Base-by-base conservation (phyloP, 371 early-diverging fungal species). In the Mortierella sp. region DNA sequence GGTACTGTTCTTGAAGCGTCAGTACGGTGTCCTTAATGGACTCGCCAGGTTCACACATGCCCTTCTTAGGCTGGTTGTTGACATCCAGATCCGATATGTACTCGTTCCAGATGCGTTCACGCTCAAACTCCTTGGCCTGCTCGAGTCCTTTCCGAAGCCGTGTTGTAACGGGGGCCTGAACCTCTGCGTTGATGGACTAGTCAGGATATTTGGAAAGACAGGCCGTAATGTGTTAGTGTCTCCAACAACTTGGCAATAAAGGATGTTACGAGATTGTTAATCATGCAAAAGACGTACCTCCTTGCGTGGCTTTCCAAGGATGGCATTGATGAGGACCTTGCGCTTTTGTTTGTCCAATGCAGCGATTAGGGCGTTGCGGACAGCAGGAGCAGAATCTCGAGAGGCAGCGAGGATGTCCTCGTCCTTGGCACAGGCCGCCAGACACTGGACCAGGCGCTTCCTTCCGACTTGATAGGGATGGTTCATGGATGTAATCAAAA, bases 391-490 rank as follows among this genome's bases (percentile, higher is more conserved):
- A 24, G 87, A 75, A 31, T 57, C 57, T 11, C 34, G 34, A 21
- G 76, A 48, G 5, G 77, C 80, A 14, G 72, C 72, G 45, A 82
- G 65, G 38, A 86, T 76, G 11, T 86, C 83, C 11, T 78, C 80
- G n/a, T 86, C 87, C 0, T 38, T 60, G n/a, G 83, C 87, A 76
- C 57, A 60, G 16, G 45, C 1, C 24, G 80, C 82, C 19, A 86
- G 54, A 55, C 73, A 74, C 45, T 72, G 63, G 63, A 86, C 55
- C n/a, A 86, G 26, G 0, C 70, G 55, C 73, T 82, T 86, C 65
- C 82, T 86, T 48, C 80, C 83, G 3, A 76, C 70, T 21, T 78
- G 77, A 34, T 74, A 80, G 0, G 87, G 87, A 45, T 86, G 82
- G 55, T 82, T 80, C 26, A 82, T 26, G 16, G 77, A 42, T 5